Percentiles rank a stretch among this genome's conserved stretches.
These are phyloP conservation scores for Reutealis trisperma DNA, from an alignment of 345 rosid genomes.

Conservation along the genomic window DNA sequence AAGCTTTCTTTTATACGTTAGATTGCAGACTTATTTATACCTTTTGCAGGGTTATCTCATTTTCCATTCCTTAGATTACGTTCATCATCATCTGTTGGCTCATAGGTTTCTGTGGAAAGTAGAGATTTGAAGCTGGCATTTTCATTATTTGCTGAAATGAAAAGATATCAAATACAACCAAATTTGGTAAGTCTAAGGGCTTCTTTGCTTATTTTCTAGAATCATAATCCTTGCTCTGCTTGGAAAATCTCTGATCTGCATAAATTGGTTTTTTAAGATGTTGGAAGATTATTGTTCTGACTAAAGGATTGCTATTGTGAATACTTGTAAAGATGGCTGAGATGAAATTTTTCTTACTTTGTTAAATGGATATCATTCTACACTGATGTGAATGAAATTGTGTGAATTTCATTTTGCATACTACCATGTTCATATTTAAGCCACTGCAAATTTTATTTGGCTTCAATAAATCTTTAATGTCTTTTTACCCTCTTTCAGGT, in stretches of 20 bases:
- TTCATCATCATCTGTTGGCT: constrained; percentile 22
- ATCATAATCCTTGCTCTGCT: neutral
- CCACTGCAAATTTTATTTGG: neutral
- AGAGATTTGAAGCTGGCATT: constrained; percentile 67
- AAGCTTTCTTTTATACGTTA: constrained; percentile 6
- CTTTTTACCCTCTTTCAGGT: constrained; percentile 48
- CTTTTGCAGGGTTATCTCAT: constrained; percentile 8
- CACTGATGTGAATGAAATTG: neutral
- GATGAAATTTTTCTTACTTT: neutral
- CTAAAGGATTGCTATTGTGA: neutral
- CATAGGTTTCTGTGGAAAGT: constrained; percentile 68
- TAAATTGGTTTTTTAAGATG: neutral
- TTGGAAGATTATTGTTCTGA: neutral
- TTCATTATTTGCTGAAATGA: constrained; percentile 80
- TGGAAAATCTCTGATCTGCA: neutral
- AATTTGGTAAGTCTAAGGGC: constrained; percentile 57
- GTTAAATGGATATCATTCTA: neutral
- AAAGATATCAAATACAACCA: constrained; percentile 68
- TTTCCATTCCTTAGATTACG: constrained; percentile 15
- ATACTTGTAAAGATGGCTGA: neutral
- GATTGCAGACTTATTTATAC: constrained; percentile 6
- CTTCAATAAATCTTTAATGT: neutral
- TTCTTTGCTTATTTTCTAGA: neutral
- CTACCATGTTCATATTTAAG: neutral
- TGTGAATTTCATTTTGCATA: neutral